Evolutionary conservation across 306 rosid species (phyloP).

Genomic region (Dryas octopetala): DNA sequence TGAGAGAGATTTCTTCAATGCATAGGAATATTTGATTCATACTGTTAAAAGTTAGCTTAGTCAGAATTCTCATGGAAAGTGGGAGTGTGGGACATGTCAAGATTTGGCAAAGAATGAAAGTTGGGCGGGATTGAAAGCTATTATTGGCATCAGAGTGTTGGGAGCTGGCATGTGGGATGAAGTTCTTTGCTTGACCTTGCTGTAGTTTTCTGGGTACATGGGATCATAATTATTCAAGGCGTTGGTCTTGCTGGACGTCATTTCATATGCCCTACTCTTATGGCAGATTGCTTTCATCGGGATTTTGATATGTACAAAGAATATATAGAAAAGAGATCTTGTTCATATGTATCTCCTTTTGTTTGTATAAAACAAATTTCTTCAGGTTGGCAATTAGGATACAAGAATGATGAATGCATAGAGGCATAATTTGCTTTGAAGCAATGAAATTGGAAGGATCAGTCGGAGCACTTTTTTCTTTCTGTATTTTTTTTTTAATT

Average conservation of each 20-base stretch:
- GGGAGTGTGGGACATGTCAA: constrained; percentile 12
- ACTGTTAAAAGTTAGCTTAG: constrained; percentile 7
- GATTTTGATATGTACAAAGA: constrained; percentile 31
- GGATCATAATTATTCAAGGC: constrained; percentile 16
- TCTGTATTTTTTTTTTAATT: too few relatives aligned
- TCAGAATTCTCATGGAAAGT: constrained; percentile 17
- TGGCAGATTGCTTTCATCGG: constrained; percentile 4
- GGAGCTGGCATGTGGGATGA: constrained; percentile 24
- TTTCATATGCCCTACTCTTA: background rate
- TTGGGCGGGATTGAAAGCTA: background rate
- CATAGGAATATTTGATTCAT: constrained; percentile 52
- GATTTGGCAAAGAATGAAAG: constrained; percentile 21
- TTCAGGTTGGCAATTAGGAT: background rate
- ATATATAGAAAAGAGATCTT: constrained; percentile 33
- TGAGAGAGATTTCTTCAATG: constrained; percentile 53
- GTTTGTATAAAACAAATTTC: constrained; percentile 5
- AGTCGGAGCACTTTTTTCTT: background rate
- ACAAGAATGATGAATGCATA: background rate
- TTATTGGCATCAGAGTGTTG: background rate
- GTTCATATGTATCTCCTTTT: constrained; percentile 20
- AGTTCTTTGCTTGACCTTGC: constrained; percentile 27
- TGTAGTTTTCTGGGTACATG: constrained; percentile 30
- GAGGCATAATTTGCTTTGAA: background rate
- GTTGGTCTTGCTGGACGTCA: background rate
- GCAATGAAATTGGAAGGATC: background rate